Conservation (phyloP, 1,284 basidiomycete genomes). For the Trametes pubescens region DNA sequence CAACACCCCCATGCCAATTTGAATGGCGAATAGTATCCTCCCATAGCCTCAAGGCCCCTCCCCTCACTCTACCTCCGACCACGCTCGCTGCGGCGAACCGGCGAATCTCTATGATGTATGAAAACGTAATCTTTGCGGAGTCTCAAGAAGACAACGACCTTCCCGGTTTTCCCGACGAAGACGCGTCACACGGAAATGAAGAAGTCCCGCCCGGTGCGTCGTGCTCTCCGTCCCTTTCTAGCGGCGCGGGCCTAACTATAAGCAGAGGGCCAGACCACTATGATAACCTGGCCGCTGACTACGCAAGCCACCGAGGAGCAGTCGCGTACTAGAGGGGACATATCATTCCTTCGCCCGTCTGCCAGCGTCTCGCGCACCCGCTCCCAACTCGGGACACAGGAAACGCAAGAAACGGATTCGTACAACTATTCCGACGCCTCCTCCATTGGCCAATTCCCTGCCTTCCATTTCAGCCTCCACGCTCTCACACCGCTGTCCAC, state of each 20-base stretch:
- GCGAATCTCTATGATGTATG: slow-evolving; percentile 70
- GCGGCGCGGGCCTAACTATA: slow-evolving; percentile 1
- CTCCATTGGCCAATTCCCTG: slow-evolving; percentile 71
- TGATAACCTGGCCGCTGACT: slow-evolving; percentile 66
- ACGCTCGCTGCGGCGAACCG: slow-evolving; percentile 67
- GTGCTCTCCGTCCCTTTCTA: slow-evolving; percentile 9
- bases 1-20: not conserved
- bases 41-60: not conserved
- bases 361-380: slow-evolving; percentile 37
- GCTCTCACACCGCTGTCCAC: slow-evolving; percentile 56
- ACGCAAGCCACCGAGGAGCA: slow-evolving; percentile 28
- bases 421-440: slow-evolving; percentile 66
- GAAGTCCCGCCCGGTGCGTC: slow-evolving; percentile 19
- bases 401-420: slow-evolving; percentile 57
- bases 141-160: slow-evolving; percentile 33
- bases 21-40: slow-evolving; percentile 15
- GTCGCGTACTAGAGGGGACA: slow-evolving; percentile 18
- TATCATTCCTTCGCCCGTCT: slow-evolving; percentile 41
- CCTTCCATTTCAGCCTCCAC: slow-evolving; percentile 72
- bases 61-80: slow-evolving; percentile 48
- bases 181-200: slow-evolving; percentile 20
- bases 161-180: slow-evolving; percentile 30
- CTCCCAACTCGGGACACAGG: slow-evolving; percentile 44
- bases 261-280: slow-evolving; percentile 49
- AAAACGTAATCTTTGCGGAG: slow-evolving; percentile 67